Evolutionary conservation across 805 yeast species (phyloP).

Genomic region (Nakazawaea holstii): DNA sequence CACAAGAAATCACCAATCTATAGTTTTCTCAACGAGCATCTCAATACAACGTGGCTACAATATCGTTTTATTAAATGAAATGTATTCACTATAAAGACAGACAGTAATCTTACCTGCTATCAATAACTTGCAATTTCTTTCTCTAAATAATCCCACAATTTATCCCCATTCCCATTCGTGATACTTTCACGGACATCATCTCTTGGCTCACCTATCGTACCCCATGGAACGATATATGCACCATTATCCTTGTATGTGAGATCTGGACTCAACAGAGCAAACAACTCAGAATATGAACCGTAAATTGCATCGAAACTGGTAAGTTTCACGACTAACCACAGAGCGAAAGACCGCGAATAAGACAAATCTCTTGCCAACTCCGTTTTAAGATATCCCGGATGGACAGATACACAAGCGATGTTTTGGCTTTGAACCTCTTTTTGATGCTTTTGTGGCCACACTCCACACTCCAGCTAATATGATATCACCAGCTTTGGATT

Average conservation of each 20-base stretch:
- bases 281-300: slow-evolving; percentile 34
- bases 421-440: too few species aligned
- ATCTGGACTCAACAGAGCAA: slow-evolving; percentile 29
- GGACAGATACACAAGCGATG: too few species aligned
- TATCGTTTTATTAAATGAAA: neutral
- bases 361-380: neutral
- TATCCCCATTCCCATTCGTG: neutral
- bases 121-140: slow-evolving; percentile 2
- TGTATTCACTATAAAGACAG: too few species aligned
- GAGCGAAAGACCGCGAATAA: too few species aligned
- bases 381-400: slow-evolving; percentile 28
- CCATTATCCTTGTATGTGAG: slow-evolving; percentile 23
- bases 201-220: slow-evolving; percentile 20
- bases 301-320: slow-evolving; percentile 18
- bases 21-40: too few species aligned
- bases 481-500: too few species aligned
- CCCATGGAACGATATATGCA: slow-evolving; percentile 31
- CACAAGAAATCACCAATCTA: too few species aligned
- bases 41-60: neutral
- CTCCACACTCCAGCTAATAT: too few species aligned
- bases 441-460: too few species aligned
- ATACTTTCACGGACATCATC: slow-evolving; percentile 10
- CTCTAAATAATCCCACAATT: neutral
- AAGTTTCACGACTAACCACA: too few species aligned
- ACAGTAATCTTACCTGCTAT: too few species aligned